These are phyloP conservation scores for Thelephora terrestris DNA, from an alignment of 1,284 basidiomycete species.

Conservation along the genomic window DNA sequence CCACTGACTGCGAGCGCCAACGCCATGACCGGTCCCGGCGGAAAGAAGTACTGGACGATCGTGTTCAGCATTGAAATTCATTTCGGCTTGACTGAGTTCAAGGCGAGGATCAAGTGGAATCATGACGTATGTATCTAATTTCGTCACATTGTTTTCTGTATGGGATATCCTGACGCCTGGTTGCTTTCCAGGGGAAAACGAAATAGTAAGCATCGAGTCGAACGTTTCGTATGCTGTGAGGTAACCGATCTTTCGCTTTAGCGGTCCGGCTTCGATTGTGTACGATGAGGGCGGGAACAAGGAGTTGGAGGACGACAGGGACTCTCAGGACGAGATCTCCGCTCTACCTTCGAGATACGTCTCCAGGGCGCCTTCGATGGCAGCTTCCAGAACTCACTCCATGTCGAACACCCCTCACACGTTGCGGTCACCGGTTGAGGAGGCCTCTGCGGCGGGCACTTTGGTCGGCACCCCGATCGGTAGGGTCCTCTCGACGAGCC, in stretches of 20 bases:
- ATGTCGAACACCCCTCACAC: background rate
- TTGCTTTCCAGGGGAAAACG: slow-evolving; percentile 36
- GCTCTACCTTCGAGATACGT: background rate
- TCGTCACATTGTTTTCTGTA: background rate
- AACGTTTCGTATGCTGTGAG: background rate
- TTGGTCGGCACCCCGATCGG: background rate
- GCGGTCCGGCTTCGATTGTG: slow-evolving; percentile 67
- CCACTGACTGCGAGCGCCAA: slow-evolving; percentile 57
- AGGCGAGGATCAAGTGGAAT: slow-evolving; percentile 69
- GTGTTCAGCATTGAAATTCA: slow-evolving; percentile 75
- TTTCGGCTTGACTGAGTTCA: slow-evolving; percentile 72
- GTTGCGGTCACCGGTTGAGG: background rate
- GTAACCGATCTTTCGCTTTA: slow-evolving; percentile 18
- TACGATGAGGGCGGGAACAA: slow-evolving; percentile 70
- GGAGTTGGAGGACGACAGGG: slow-evolving; percentile 56
- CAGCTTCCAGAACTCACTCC: background rate
- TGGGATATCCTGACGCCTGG: slow-evolving; percentile 5
- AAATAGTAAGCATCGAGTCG: slow-evolving; percentile 43
- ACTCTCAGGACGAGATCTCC: slow-evolving; percentile 21
- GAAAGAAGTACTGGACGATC: slow-evolving; percentile 69
- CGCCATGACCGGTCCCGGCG: slow-evolving; percentile 49
- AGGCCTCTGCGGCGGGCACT: background rate
- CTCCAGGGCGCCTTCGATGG: background rate
- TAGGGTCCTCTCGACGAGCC: background rate
- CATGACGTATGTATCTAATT: slow-evolving; percentile 46